phyloP scores from a whole-genome alignment of 768 basidiomycete genomes.

The Trametes meyenii region DNA sequence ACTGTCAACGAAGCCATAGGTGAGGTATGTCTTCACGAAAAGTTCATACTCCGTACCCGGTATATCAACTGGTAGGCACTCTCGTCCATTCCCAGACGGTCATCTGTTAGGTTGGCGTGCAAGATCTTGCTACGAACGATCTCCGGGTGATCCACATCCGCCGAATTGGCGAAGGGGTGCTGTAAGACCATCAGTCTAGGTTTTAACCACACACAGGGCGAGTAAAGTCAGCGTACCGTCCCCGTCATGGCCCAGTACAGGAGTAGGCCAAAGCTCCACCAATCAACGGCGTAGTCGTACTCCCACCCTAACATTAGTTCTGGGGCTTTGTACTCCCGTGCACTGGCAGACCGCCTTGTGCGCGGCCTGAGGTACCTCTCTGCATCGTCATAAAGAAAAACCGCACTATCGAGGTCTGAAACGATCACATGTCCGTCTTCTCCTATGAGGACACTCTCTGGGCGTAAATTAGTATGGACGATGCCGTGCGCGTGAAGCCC shows the following conservation, averaged over 20 bases:
- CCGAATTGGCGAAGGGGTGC: slow-evolving; percentile 43
- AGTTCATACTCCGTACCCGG: slow-evolving; percentile 39
- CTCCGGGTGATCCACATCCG: slow-evolving; percentile 27
- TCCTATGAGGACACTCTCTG: slow-evolving; percentile 48
- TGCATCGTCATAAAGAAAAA: slow-evolving; percentile 18
- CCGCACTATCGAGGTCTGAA: slow-evolving; percentile 44
- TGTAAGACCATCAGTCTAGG: slow-evolving; percentile 22
- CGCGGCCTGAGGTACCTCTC: not conserved
- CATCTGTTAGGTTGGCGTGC: slow-evolving; percentile 34
- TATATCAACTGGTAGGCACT: slow-evolving; percentile 46
- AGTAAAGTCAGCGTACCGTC: slow-evolving; percentile 34
- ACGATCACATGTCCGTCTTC: slow-evolving; percentile 50
- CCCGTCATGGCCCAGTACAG: slow-evolving; percentile 54
- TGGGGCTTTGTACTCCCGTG: slow-evolving; percentile 46
- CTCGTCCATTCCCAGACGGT: slow-evolving; percentile 31
- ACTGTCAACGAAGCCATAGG: slow-evolving; percentile 38
- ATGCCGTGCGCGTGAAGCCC: slow-evolving; percentile 50
- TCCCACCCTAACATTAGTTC: slow-evolving; percentile 59
- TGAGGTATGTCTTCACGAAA: not conserved
- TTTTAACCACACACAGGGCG: not conserved
- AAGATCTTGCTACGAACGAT: slow-evolving; percentile 40
- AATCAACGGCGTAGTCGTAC: slow-evolving; percentile 54
- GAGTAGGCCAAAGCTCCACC: slow-evolving; percentile 58
- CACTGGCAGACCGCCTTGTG: not conserved
- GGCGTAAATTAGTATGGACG: slow-evolving; percentile 49